phyloP scores from a whole-genome alignment of 2,329 filamentous ascomycete genomes.

The Fusarium nelsonii region DNA sequence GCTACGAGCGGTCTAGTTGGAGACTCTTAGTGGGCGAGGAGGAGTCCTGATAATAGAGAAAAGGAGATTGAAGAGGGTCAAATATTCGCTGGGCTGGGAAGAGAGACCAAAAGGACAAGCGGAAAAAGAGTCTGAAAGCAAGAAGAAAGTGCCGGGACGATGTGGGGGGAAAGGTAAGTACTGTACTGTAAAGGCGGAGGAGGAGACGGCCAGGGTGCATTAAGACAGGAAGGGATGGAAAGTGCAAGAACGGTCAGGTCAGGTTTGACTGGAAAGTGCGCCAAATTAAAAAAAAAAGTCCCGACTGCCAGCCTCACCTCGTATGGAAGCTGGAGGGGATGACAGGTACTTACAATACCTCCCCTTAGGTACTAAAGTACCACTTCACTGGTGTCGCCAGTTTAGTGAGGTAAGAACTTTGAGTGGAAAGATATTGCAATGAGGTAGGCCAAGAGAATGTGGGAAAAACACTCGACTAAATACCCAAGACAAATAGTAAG shows the following conservation, averaged over 20 bases:
- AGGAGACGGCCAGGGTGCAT: background rate
- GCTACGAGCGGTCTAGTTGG: slow-evolving; percentile 10
- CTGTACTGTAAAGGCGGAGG: background rate
- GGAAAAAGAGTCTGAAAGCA: slow-evolving; percentile 31
- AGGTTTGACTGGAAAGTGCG: slow-evolving; percentile 12
- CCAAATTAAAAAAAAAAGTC: slow-evolving; percentile 6
- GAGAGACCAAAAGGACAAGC: slow-evolving; percentile 13
- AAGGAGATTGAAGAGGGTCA: slow-evolving; percentile 27
- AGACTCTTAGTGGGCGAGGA: slow-evolving; percentile 6
- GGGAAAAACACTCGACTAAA: slow-evolving; percentile 5
- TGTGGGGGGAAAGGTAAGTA: slow-evolving; percentile 30
- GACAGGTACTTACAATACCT: background rate
- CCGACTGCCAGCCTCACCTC: slow-evolving; percentile 1
- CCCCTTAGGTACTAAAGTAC: background rate
- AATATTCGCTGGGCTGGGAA: slow-evolving; percentile 17
- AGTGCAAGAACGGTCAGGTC: background rate
- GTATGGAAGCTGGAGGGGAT: background rate
- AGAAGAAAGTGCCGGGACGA: slow-evolving; percentile 39
- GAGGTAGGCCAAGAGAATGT: slow-evolving; percentile 12
- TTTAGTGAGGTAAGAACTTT: background rate
- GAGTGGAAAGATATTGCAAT: background rate
- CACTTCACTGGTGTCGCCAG: background rate
- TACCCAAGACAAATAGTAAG: background rate
- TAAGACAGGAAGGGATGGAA: background rate
- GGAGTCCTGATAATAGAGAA: slow-evolving; percentile 7